Evolutionary conservation across 768 basidiomycete genomes (phyloP), one percentile per base, ranked within the genome.

Genomic region (Russula griseocarnosa): DNA sequence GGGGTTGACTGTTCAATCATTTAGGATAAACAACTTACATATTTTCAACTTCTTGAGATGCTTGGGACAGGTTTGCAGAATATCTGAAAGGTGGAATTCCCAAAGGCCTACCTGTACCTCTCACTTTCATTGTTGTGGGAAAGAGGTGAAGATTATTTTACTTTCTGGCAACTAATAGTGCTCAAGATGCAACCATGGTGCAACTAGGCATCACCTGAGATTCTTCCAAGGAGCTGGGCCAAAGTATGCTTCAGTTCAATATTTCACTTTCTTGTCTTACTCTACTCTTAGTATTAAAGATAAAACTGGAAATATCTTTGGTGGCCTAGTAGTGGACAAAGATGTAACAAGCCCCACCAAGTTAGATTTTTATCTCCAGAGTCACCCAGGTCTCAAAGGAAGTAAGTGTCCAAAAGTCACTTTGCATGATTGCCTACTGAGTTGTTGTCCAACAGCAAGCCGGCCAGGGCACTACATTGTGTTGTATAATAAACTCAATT

Each of bases 111-210:
- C 28, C 60, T 50, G 9, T 67, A 0, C 62, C 67, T 6, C 22
- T 88, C 0, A 80, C 81, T 0, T 86, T 81, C 67, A 79, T 88
- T 16, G 77, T 86, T 20, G 87, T 88, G 8, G 83, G 82, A 1
- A 88, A 88, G 71, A 74, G 80, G 80, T 77, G 34, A 8, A 14
- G 42, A n/a, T 16, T 11, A 10, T 26, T 30, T 8, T 16, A 24
- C 2, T 44, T 36, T 16, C 18, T 61, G 20, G 20, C 28, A 34
- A 5, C 42, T 49, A 40, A 46, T 22, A 9, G 11, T 22, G 14
- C 26, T 56, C 40, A n/a, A n/a, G n/a, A n/a, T n/a, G n/a, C n/a
- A n/a, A n/a, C n/a, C n/a, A 57, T 34, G 6, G 14, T 49, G 22
- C 22, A 22, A 46, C 34, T 51, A 83, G 86, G 55, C 86, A 84